Conservation (phyloP, 2,329 filamentous ascomycete genomes). For the Moelleriella libera region DNA sequence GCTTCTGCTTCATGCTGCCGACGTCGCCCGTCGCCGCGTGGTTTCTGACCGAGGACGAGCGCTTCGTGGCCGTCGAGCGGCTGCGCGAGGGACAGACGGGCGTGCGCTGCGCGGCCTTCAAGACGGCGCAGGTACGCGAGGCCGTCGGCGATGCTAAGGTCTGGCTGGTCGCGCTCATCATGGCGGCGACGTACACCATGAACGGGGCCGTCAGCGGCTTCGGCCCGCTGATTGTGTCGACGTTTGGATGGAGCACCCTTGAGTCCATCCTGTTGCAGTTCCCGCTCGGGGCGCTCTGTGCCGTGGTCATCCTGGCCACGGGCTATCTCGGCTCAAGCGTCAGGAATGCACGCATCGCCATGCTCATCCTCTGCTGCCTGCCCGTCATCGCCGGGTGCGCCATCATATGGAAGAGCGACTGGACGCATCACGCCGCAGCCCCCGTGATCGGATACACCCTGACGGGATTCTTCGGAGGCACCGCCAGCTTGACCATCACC, state of each 20-base stretch:
- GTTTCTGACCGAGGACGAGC: constrained; percentile 51
- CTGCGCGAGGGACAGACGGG: constrained; percentile 49
- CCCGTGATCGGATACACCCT: constrained; percentile 60
- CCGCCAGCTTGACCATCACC: constrained; percentile 44
- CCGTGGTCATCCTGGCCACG: constrained; percentile 50
- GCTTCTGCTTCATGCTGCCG: constrained; percentile 45
- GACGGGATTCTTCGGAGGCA: constrained; percentile 58
- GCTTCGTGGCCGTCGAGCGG: constrained; percentile 49
- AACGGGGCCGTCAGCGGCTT: constrained; percentile 61
- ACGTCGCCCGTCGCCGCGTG: constrained; percentile 53
- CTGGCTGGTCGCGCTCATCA: constrained; percentile 52
- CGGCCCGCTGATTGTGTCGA: constrained; percentile 57
- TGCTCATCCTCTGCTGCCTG: constrained; percentile 52
- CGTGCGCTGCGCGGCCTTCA: constrained; percentile 46
- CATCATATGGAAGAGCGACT: constrained; percentile 57
- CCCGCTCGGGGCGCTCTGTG: constrained; percentile 55
- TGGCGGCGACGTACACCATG: constrained; percentile 56
- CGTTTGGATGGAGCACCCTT: constrained; percentile 51
- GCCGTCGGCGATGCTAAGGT: constrained; percentile 44
- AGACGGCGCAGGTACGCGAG: constrained; percentile 42
- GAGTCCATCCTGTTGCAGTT: constrained; percentile 62
- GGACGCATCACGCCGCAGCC: constrained; percentile 49
- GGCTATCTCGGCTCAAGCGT: constrained; percentile 49
- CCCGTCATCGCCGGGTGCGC: constrained; percentile 62
- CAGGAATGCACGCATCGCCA: constrained; percentile 48